Conservation (phyloP, 345 rosid species). For the Euclidium syriacum region DNA sequence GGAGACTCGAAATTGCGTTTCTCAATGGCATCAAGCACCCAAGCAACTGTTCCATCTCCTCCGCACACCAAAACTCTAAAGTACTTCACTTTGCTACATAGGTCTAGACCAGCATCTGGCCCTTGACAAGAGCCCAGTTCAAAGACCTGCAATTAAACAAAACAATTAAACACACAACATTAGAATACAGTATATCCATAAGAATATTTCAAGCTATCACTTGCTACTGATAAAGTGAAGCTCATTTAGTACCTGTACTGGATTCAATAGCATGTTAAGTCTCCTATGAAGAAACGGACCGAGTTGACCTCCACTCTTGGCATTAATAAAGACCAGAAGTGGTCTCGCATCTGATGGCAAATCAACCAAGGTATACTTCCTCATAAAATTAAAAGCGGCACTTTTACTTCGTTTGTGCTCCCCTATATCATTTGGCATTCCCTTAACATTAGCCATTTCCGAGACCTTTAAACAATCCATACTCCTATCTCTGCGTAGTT, state of each 20-base stretch:
- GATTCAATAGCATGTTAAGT: conserved; percentile 69
- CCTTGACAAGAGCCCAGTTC: conserved; percentile 69
- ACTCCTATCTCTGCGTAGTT: conserved; percentile 41
- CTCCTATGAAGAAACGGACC: conserved; percentile 70
- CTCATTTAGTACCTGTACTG: conserved; percentile 53
- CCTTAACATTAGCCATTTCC: conserved; percentile 20
- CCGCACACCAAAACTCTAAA: conserved; percentile 80
- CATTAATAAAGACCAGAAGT: conserved; percentile 69
- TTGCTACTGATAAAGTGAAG: conserved; percentile 1
- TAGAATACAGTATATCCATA: not conserved
- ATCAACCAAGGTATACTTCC: conserved; percentile 44
- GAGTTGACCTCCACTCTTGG: conserved; percentile 78
- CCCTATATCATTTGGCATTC: conserved; percentile 29
- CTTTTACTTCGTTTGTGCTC: conserved; percentile 33
- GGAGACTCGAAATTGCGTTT: conserved; percentile 66
- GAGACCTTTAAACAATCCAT: conserved; percentile 31
- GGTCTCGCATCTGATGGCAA: conserved; percentile 64
- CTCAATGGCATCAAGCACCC: conserved; percentile 80
- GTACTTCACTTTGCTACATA: conserved; percentile 55
- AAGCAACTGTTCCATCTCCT: conserved; percentile 86
- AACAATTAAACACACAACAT: not conserved
- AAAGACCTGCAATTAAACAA: conserved; percentile 48
- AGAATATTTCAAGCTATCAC: conserved; percentile 1
- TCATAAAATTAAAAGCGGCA: conserved; percentile 23
- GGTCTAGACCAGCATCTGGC: conserved; percentile 67